Evolutionary conservation across 148 eudicot genomes (phyloP).

Genomic region (Vaccinium myrtillus): DNA sequence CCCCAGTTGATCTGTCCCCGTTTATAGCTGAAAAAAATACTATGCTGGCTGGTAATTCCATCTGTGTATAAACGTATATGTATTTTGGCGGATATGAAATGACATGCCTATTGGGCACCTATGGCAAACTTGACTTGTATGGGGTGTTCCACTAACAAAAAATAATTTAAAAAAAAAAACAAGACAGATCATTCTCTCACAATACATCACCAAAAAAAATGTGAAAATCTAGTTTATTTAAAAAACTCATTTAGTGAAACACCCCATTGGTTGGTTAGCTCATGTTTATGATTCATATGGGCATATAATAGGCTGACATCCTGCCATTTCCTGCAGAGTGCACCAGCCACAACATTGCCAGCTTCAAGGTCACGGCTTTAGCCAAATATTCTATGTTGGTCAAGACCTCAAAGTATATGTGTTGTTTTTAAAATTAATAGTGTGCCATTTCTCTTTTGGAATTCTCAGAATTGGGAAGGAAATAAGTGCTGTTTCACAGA

Average conservation of each 20-base stretch:
- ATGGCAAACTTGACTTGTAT: too few species aligned
- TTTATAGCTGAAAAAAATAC: not conserved
- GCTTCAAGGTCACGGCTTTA: constrained; percentile 67
- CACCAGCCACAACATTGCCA: constrained; percentile 51
- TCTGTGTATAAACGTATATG: too few species aligned
- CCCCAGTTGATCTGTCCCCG: too few species aligned
- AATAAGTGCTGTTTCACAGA: not conserved
- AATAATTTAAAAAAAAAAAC: too few species aligned
- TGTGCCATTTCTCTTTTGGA: not conserved
- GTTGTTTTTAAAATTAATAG: not conserved
- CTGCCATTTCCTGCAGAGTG: constrained; percentile 52
- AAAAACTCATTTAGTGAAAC: too few species aligned
- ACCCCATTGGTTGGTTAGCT: too few species aligned
- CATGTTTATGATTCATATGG: not conserved
- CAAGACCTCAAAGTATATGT: not conserved
- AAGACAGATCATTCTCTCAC: too few species aligned
- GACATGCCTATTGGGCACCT: too few species aligned
- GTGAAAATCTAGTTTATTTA: too few species aligned
- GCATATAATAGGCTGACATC: not conserved
- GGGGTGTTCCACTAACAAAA: too few species aligned
- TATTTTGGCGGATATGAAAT: too few species aligned
- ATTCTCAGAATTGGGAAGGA: not conserved
- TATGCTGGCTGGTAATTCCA: not conserved
- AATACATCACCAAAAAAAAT: too few species aligned
- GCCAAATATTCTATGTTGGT: constrained; percentile 13